A percentile compares a stretch with the other conserved stretches of the same genome.
Conservation (phyloP, 148 eudicot genomes). For the Amaranthus palmeri region DNA sequence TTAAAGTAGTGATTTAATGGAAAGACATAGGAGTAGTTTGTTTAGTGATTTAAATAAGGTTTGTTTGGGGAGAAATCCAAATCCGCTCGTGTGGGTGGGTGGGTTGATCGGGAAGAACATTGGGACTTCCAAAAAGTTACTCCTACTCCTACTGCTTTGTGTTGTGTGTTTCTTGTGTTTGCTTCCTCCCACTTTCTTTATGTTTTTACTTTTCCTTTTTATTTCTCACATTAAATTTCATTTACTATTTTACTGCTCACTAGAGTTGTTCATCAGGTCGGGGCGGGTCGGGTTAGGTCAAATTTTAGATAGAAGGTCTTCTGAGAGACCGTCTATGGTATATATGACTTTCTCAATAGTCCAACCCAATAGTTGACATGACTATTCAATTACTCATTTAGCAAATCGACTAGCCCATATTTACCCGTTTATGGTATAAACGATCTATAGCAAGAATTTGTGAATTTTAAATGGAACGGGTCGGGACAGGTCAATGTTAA, state of each 20-base stretch:
- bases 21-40: no score
- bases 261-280: no score
- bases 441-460: no score
- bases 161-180: slow-evolving; percentile 24
- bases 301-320: not conserved
- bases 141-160: slow-evolving; percentile 24
- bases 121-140: slow-evolving; percentile 23
- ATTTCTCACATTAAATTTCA: not conserved
- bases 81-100: slow-evolving; percentile 59
- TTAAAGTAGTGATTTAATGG: no score
- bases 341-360: not conserved
- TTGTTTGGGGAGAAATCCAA: slow-evolving; percentile 20
- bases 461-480: no score
- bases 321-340: not conserved
- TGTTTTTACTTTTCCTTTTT: slow-evolving; percentile 19
- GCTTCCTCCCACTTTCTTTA: slow-evolving; percentile 26
- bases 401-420: no score
- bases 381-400: no score
- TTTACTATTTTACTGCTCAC: no score
- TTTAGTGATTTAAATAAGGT: not conserved
- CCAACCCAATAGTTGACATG: not conserved
- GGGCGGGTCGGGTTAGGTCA: not conserved
- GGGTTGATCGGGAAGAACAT: no score
- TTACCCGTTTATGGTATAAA: no score
- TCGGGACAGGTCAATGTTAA: no score